Evolutionary conservation across 805 yeast species (phyloP).

Genomic region (Yarrowia sp.): DNA sequence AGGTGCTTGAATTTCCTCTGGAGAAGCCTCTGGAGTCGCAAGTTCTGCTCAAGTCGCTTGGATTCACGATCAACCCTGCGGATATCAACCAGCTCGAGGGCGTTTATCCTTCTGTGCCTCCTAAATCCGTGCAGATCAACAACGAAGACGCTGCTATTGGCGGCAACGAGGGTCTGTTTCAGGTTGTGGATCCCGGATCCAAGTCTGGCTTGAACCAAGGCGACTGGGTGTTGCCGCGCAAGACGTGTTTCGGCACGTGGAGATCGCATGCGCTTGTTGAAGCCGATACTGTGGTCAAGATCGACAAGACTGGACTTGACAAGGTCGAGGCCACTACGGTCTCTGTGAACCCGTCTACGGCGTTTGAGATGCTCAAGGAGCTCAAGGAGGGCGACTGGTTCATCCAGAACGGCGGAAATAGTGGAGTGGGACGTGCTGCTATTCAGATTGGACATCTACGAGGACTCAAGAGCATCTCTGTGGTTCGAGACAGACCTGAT

Average conservation of each 20-base stretch:
- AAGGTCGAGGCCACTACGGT: slow-evolving; percentile 71
- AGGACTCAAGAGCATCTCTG: slow-evolving; percentile 81
- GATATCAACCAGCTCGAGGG: slow-evolving; percentile 86
- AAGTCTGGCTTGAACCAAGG: slow-evolving; percentile 51
- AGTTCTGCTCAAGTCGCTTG: slow-evolving; percentile 65
- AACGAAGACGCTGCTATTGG: slow-evolving; percentile 68
- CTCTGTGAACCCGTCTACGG: slow-evolving; percentile 89
- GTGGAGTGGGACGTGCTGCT: slow-evolving; percentile 91
- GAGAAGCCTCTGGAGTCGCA: slow-evolving; percentile 34
- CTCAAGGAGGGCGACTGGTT: slow-evolving; percentile 77
- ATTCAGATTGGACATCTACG: slow-evolving; percentile 77
- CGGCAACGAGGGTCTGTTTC: slow-evolving; percentile 92
- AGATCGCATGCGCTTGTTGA: slow-evolving; percentile 65
- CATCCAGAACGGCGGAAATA: slow-evolving; percentile 93
- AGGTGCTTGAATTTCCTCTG: neutral
- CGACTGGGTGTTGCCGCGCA: slow-evolving; percentile 83
- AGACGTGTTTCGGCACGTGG: slow-evolving; percentile 91
- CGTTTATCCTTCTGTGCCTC: slow-evolving; percentile 77
- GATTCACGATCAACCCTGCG: slow-evolving; percentile 86
- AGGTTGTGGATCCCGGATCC: slow-evolving; percentile 71
- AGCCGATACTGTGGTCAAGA: slow-evolving; percentile 44
- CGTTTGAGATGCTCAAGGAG: slow-evolving; percentile 79
- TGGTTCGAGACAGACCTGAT: slow-evolving; percentile 81
- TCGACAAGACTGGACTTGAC: slow-evolving; percentile 39
- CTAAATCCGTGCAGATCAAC: slow-evolving; percentile 47